A percentile compares a stretch with the other conserved stretches of the same genome.
phyloP scores from a whole-genome alignment of 257 asterid species.

The Rehmannia glutinosa region DNA sequence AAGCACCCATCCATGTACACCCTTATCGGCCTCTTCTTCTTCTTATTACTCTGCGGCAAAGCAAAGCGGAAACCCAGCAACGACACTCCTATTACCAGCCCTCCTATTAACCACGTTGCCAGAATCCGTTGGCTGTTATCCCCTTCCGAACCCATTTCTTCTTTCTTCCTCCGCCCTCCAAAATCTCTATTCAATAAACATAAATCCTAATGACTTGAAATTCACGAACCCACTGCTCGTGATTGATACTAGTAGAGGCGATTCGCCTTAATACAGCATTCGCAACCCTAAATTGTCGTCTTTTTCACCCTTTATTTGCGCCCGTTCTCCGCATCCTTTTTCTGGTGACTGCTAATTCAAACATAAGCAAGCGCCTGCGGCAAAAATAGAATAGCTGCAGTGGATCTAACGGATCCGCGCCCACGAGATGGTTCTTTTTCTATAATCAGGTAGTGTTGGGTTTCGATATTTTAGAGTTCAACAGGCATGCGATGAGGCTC shows the following conservation, averaged over 20 bases:
- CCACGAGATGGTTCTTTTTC: not conserved
- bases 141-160: constrained; percentile 46
- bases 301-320: not conserved
- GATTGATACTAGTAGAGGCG: not conserved
- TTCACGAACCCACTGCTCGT: not conserved
- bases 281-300: no score
- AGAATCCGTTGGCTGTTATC: constrained; percentile 43
- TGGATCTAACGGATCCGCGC: not conserved
- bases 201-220: not conserved
- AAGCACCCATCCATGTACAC: constrained; percentile 98
- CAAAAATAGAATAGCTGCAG: not conserved
- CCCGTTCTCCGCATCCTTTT: constrained; percentile 5
- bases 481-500: no score
- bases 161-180: constrained; percentile 1
- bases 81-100: constrained; percentile 60
- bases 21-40: constrained; percentile 78
- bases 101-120: constrained; percentile 66
- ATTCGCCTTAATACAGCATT: no score
- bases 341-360: not conserved
- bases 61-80: constrained; percentile 53
- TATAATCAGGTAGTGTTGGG: no score
- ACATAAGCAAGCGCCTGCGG: not conserved
- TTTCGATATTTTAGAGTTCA: no score
- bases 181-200: constrained; percentile 14
- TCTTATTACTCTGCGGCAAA: constrained; percentile 39